phyloP scores from a whole-genome alignment of 164 flowering plant genomes.

The Litsea cubeba region DNA sequence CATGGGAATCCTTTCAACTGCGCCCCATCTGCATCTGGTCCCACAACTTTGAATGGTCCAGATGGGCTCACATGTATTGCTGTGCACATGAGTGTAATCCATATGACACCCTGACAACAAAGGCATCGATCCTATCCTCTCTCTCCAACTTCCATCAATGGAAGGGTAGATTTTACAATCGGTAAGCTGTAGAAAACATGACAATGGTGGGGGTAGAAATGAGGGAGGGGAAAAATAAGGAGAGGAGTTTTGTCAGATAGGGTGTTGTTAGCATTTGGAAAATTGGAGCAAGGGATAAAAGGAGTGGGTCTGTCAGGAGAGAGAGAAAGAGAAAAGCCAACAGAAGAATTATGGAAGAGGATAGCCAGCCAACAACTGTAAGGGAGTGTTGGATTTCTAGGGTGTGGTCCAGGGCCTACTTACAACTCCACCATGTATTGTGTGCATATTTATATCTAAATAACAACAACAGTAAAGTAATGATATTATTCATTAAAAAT shows the following conservation, averaged over 20 bases:
- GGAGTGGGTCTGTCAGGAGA: conserved; percentile 1
- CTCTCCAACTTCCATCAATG: too few species aligned
- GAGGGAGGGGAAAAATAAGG: not conserved
- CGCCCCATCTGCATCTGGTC: too few species aligned
- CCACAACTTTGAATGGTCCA: too few species aligned
- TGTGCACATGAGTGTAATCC: too few species aligned
- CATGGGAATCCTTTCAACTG: too few species aligned
- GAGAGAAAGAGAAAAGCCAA: conserved; percentile 7
- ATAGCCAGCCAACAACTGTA: conserved; percentile 18
- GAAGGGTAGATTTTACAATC: too few species aligned
- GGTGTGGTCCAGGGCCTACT: conserved; percentile 10
- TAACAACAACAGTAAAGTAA: not conserved
- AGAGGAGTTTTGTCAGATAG: not conserved
- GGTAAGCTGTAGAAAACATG: not conserved
- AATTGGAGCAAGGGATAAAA: not conserved
- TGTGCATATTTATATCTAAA: not conserved
- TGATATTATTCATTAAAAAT: not conserved
- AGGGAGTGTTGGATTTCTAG: conserved; percentile 1
- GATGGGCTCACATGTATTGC: too few species aligned
- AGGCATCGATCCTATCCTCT: too few species aligned
- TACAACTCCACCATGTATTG: not conserved
- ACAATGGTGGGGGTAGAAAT: not conserved
- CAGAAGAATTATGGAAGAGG: conserved; percentile 6
- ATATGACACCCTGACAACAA: too few species aligned
- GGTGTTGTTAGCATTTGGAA: not conserved